Conservation (phyloP, 1,284 basidiomycete species). For the Leccinum cinnamomeum region DNA sequence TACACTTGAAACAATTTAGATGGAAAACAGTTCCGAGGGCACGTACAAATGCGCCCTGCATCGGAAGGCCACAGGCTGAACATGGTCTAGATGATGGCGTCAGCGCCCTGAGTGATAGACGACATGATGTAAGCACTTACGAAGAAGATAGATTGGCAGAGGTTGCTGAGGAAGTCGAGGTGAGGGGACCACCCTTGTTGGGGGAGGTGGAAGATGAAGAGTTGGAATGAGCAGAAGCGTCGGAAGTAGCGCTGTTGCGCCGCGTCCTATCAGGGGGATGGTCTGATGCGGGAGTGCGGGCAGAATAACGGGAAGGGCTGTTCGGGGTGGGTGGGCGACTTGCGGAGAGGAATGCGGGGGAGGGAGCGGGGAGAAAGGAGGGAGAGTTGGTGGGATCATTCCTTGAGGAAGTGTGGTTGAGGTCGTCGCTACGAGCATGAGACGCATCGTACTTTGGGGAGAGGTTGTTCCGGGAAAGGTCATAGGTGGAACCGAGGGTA, state of each 20-base stretch:
- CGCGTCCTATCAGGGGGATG: constrained; percentile 45
- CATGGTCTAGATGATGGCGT: constrained; percentile 51
- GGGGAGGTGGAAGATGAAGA: constrained; percentile 44
- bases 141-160: constrained; percentile 46
- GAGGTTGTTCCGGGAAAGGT: constrained; percentile 51
- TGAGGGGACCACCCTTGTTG: constrained; percentile 44
- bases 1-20: constrained; percentile 95
- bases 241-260: constrained; percentile 49
- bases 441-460: constrained; percentile 37
- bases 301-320: constrained; percentile 42
- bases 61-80: constrained; percentile 69
- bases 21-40: constrained; percentile 95
- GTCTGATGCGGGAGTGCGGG: constrained; percentile 51
- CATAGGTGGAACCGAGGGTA: constrained; percentile 52
- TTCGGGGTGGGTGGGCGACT: constrained; percentile 56
- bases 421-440: constrained; percentile 68
- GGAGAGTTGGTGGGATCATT: constrained; percentile 23
- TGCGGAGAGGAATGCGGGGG: constrained; percentile 50
- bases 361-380: constrained; percentile 43
- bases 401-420: constrained; percentile 50
- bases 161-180: constrained; percentile 43
- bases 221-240: constrained; percentile 50
- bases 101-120: constrained; percentile 16
- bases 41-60: constrained; percentile 96
- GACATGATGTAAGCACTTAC: constrained; percentile 37